phyloP scores from a whole-genome alignment of 768 basidiomycete genomes.

The Mycena kentingensis region DNA sequence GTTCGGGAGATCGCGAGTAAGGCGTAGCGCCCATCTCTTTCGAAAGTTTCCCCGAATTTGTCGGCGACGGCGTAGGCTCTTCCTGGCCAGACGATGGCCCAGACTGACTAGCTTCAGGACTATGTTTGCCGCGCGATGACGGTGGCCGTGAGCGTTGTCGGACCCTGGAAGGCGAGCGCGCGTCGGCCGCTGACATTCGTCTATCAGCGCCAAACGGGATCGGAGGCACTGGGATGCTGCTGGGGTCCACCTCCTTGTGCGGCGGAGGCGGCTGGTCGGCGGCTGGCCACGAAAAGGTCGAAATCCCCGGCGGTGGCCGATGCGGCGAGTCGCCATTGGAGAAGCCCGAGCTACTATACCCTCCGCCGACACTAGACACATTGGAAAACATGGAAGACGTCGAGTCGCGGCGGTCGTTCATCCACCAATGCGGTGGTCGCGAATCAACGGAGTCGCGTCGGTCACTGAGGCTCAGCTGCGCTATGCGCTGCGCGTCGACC shows the following conservation, averaged over 20 bases:
- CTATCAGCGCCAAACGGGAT: conserved; percentile 64
- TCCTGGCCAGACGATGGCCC: conserved; percentile 47
- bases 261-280: conserved; percentile 35
- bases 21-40: conserved; percentile 68
- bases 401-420: conserved; percentile 72
- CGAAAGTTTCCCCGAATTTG: conserved; percentile 35
- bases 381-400: conserved; percentile 70
- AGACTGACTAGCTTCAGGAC: conserved; percentile 42
- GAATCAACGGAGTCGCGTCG: conserved; percentile 78
- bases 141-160: conserved; percentile 72
- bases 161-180: conserved; percentile 50
- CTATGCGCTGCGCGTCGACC: conserved; percentile 75
- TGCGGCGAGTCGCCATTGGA: conserved; percentile 64
- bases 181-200: conserved; percentile 76
- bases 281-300: conserved; percentile 73
- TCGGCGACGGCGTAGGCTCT: conserved; percentile 43
- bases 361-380: conserved; percentile 49
- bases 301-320: conserved; percentile 60
- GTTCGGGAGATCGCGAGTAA: conserved; percentile 93
- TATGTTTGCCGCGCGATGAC: conserved; percentile 61
- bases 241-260: conserved; percentile 49
- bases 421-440: conserved; percentile 58
- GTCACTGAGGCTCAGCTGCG: conserved; percentile 75
- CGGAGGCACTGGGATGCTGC: conserved; percentile 51
- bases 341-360: conserved; percentile 57